Base-by-base conservation (phyloP, 2,329 filamentous ascomycete species). In the Arthroderma sp. region DNA sequence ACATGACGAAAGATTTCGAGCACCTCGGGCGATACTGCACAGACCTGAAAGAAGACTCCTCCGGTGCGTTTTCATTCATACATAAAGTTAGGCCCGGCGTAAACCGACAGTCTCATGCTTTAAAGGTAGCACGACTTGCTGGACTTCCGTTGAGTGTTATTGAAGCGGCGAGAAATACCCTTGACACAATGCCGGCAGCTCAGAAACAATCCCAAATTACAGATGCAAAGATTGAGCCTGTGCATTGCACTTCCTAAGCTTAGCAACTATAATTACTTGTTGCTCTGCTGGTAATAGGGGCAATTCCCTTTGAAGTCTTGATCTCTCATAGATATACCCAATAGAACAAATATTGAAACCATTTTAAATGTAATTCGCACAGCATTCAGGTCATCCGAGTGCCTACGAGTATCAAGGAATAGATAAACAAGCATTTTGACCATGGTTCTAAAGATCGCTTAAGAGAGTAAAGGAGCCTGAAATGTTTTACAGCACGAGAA, bases 91-190 rank as follows among this genome's bases (percentile, higher is more conserved):
- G 77, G 44, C 78, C 73, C 59, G 91, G 91, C 0, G 77, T 94
- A 46, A 98, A 96, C 63, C 75, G 80, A 42, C 72, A 83, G 52
- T 93, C 85, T 49, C 91, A 98, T 66, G 91, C 93, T 11, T 68
- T 98, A 48, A 96, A 95, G 59, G 91, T 98, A n/a, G 91, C 91
- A 2, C 74, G 75, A 50, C 67, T 96, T 53, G 93, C 91, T 4
- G 88, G 86, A 1, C 56, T 95, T 54, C 88, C 88, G 0, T 77
- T 80, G 48, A 68, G 72, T 38, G 85, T 82, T 3, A 77, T 95
- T 44, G 65, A 68, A 22, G 69, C 85, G 50, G 88, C 89, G 4
- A 69, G 63, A 42, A 61, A 68, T 33, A 72, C 85, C 6, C 65
- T 87, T 28, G 59, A 61, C 27, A 48, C 56, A 27, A 50, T 62